Base-by-base conservation (phyloP, 345 rosid genomes). In the Citrus australasica region DNA sequence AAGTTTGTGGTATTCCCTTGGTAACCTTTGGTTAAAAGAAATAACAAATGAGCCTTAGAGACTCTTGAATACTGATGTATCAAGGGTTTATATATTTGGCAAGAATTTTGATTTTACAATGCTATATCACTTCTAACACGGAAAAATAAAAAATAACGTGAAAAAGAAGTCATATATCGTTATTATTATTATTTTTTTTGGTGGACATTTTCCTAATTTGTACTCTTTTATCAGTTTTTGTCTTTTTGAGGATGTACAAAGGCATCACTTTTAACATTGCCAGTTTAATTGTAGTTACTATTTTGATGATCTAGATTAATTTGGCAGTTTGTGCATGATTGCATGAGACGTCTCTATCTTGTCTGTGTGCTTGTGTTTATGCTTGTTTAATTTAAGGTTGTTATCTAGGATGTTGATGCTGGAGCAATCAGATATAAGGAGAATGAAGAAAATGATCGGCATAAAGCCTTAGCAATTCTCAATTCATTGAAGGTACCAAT, bases 381-480 rank as follows among this genome's bases (percentile, higher is more conserved):
- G 7, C 11, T 17, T n/a, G 24, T 38, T 25, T 60, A 4, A 63
- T 22, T 63, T 70, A 3, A 37, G 28, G 22, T 76, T 38, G 8
- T 62, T 77, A 82, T 83, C 33, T 79, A 96, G 98, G 99, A 96
- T 85, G 79, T 69, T 65, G 92, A 96, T 80, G 83, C 97, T 33
- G 87, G 87, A 73, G 86, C 85, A 53, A 66, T 90, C 51, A 87
- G 79, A 85, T 76, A 77, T 74, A 87, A 82, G 80, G 95, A 90
- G 60, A 82, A 62, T 74, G 92, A 81, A 62, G 81, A 74, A 61
- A 76, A 69, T 75, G 85, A 82, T 81, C 81, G 74, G 79, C 84
- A 80, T 69, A 91, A 84, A 79, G 83, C 86, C 73, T 94, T 88
- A 82, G 89, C 65, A 71, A n/a, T 83, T 71, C 92, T 91, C 77